phyloP scores from a whole-genome alignment of 495 filamentous ascomycete species.

The Talaromyces liani region DNA sequence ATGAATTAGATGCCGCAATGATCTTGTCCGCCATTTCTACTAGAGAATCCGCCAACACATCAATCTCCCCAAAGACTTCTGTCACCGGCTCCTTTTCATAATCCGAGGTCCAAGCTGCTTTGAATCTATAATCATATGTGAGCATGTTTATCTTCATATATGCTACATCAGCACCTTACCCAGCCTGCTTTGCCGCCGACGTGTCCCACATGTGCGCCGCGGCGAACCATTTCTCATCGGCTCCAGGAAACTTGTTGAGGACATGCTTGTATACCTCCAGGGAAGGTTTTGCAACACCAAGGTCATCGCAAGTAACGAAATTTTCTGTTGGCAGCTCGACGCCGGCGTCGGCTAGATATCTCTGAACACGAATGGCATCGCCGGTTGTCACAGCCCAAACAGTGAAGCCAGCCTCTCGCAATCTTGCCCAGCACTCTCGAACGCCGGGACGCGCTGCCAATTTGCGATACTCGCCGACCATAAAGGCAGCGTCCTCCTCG shows the following conservation, averaged over 20 bases:
- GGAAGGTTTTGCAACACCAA: slow-evolving; percentile 25
- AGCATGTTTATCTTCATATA: background rate
- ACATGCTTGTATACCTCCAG: slow-evolving; percentile 22
- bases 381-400: slow-evolving; percentile 38
- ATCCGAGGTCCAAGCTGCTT: slow-evolving; percentile 25
- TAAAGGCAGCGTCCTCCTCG: slow-evolving; percentile 24
- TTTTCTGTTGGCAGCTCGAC: slow-evolving; percentile 34
- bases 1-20: slow-evolving; percentile 17
- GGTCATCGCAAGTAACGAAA: slow-evolving; percentile 28
- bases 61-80: slow-evolving; percentile 30
- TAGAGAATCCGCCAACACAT: slow-evolving; percentile 32
- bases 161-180: no score
- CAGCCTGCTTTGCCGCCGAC: slow-evolving; percentile 23
- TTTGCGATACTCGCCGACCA: slow-evolving; percentile 22
- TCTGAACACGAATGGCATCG: slow-evolving; percentile 25
- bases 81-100: slow-evolving; percentile 28
- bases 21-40: slow-evolving; percentile 33
- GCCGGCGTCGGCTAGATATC: slow-evolving; percentile 28
- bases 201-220: slow-evolving; percentile 38
- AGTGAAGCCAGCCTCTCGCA: slow-evolving; percentile 23
- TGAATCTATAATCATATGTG: slow-evolving; percentile 19
- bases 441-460: slow-evolving; percentile 22
- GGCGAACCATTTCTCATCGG: slow-evolving; percentile 25
- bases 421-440: background rate
- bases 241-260: slow-evolving; percentile 12